These are phyloP conservation scores for Beta macrorhiza DNA, from an alignment of 179 eudicot species.

Conservation along the genomic window DNA sequence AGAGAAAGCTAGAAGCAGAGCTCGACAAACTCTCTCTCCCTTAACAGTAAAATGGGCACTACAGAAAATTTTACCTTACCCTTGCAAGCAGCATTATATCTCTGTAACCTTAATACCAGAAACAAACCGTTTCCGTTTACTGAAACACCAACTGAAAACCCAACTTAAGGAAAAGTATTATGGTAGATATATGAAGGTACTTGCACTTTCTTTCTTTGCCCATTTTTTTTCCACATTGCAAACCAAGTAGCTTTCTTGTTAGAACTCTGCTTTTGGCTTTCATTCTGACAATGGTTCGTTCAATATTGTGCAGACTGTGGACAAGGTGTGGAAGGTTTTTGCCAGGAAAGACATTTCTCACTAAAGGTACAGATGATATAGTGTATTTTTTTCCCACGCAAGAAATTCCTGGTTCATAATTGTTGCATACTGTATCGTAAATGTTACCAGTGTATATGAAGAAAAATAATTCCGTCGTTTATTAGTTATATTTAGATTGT, in stretches of 20 bases:
- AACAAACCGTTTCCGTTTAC: slow-evolving; percentile 42
- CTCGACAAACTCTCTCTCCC: slow-evolving; percentile 58
- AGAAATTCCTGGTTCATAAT: too few relatives aligned
- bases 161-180: slow-evolving; percentile 35
- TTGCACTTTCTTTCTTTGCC: not conserved
- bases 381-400: too few relatives aligned
- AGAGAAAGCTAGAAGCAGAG: slow-evolving; percentile 62
- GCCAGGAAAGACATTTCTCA: slow-evolving; percentile 17
- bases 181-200: slow-evolving; percentile 61
- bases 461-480: too few relatives aligned
- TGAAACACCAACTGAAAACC: slow-evolving; percentile 36
- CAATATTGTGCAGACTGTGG: slow-evolving; percentile 31
- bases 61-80: slow-evolving; percentile 66
- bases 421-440: too few relatives aligned
- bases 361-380: not conserved
- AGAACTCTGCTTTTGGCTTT: not conserved
- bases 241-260: not conserved
- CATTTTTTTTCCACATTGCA: not conserved
- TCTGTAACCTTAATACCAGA: slow-evolving; percentile 72
- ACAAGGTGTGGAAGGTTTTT: slow-evolving; percentile 34
- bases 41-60: slow-evolving; percentile 67
- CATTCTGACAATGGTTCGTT: not conserved
- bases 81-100: slow-evolving; percentile 73
- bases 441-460: too few relatives aligned
- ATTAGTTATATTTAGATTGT: too few relatives aligned